Evolutionary conservation across 2,329 filamentous ascomycete genomes (phyloP), one percentile per base, ranked within the genome.

Genomic region (Macrophomina phaseolina): DNA sequence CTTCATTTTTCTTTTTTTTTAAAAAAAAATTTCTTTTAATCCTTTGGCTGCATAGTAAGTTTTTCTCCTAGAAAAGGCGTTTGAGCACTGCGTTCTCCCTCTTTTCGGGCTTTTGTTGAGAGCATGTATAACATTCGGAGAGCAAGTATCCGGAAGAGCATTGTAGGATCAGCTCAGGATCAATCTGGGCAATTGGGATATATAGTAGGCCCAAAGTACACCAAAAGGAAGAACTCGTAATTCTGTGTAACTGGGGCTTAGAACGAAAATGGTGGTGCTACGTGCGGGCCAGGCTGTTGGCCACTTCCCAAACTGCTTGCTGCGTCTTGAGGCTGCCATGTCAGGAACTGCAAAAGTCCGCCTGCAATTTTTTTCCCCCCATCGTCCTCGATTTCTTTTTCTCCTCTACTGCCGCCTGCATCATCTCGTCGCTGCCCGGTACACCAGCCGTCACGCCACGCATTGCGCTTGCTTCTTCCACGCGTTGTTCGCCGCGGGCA

Each of bases 81-180:
- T 48, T 38, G 58, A 62, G 58, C 46, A 45, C 42, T 49, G 18
- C 23, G 38, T 28, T 55, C 8, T 34, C 12, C 34, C 36, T 23
- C 14, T 23, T 48, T 48, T 62, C 30, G 42, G 58, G 45, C 32
- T 28, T 49, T 49, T 49, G 36, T 18, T 8, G 30, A 49, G 12
- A 49, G 42, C 58, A 62, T 62, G 58, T 48, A 62, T 62, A 36
- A 36, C 58, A 49, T 36, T n/a, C 8, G 58, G 45, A 62, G 42
- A 46, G 42, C 56, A 36, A 38, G 32, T 9, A 30, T 60, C 40
- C 23, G 55, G 28, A 32, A 46, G 42, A 61, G 56, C 56, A 61
- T 36, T 62, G 58, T 48, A 55, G 51, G n/a, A 62, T 62, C 58
- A 28, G 58, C 45, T 49, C 46, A n/a, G 42, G 58, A n/a, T 46